Evolutionary conservation across 1,284 basidiomycete species (phyloP).

Genomic region (Boletellus sp.): DNA sequence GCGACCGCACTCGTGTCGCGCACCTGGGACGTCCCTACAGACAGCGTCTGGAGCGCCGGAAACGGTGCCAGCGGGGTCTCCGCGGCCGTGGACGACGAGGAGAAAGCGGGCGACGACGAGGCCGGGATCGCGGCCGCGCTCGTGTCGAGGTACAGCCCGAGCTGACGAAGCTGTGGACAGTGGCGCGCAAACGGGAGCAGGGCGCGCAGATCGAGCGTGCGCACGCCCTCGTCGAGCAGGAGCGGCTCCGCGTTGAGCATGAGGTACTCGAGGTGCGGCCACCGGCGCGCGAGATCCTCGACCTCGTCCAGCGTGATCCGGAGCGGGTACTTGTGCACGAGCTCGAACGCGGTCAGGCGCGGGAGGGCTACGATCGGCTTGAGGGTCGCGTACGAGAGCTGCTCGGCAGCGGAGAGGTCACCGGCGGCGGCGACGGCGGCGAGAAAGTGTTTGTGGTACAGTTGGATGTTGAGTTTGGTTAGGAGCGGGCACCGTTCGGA

Average conservation of each 20-base stretch:
- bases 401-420: slow-evolving; percentile 26
- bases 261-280: slow-evolving; percentile 47
- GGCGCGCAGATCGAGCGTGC: slow-evolving; percentile 46
- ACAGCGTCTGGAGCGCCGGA: slow-evolving; percentile 37
- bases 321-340: slow-evolving; percentile 53
- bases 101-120: slow-evolving; percentile 22
- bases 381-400: slow-evolving; percentile 45
- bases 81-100: too few relatives aligned
- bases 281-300: slow-evolving; percentile 46
- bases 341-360: slow-evolving; percentile 45
- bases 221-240: slow-evolving; percentile 29
- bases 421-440: not conserved
- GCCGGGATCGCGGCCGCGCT: slow-evolving; percentile 12
- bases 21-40: slow-evolving; percentile 50
- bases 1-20: slow-evolving; percentile 40
- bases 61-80: slow-evolving; percentile 36
- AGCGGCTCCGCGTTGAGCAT: slow-evolving; percentile 52
- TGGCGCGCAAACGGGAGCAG: slow-evolving; percentile 51
- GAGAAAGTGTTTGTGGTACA: slow-evolving; percentile 24
- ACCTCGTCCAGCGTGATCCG: slow-evolving; percentile 45
- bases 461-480: slow-evolving; percentile 39
- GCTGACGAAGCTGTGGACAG: slow-evolving; percentile 47
- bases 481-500: slow-evolving; percentile 47
- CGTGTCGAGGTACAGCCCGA: slow-evolving; percentile 53
- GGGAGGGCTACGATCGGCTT: slow-evolving; percentile 47